These are phyloP conservation scores for Tulasnella sp. DNA, from an alignment of 768 basidiomycete genomes.

Conservation along the genomic window DNA sequence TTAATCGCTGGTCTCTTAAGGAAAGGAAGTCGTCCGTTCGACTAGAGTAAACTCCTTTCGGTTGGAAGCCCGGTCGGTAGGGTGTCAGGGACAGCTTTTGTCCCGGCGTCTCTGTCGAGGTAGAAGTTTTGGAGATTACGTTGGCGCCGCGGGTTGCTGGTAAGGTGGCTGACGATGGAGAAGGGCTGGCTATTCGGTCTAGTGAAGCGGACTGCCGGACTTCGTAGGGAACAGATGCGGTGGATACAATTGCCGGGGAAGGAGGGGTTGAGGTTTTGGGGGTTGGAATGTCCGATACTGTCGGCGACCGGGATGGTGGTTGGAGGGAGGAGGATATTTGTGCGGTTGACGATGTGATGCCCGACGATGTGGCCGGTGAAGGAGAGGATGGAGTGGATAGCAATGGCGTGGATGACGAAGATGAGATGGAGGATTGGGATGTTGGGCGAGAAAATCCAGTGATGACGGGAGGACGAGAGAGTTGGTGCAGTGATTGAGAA, in stretches of 20 bases:
- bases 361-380: neutral
- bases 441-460: neutral
- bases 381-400: neutral
- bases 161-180: too few relatives aligned
- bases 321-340: neutral
- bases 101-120: neutral
- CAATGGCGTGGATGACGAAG: neutral
- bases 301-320: neutral
- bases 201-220: too few relatives aligned
- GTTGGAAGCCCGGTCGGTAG: constrained; percentile 90
- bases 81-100: constrained; percentile 33
- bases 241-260: neutral
- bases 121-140: too few relatives aligned
- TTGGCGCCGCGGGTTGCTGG: too few relatives aligned
- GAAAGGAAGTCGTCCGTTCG: constrained; percentile 74
- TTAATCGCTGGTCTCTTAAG: constrained; percentile 20
- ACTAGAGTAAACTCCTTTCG: constrained; percentile 65
- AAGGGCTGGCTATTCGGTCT: too few relatives aligned
- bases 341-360: neutral
- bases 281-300: neutral
- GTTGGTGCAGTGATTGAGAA: neutral
- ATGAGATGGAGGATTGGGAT: neutral
- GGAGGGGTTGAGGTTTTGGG: neutral
- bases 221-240: too few relatives aligned
- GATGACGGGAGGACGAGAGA: neutral